These are phyloP conservation scores for Trypanosoma caninum DNA, from an alignment of 208 protist species.

Conservation along the genomic window DNA sequence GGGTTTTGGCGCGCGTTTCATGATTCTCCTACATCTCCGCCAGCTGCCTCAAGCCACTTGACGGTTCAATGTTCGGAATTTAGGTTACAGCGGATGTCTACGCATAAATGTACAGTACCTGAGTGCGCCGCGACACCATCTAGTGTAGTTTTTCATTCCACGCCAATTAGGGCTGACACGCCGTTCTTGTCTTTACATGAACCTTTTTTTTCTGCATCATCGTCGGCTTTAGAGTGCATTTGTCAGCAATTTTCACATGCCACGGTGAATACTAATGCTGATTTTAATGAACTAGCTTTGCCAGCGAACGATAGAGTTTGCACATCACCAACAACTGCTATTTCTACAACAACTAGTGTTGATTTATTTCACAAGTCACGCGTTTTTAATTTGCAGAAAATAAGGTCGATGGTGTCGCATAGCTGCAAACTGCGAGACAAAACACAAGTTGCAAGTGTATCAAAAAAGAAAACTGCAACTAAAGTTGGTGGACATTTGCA, in stretches of 20 bases:
- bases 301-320: too few species aligned
- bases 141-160: not conserved
- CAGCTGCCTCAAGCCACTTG: not conserved
- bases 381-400: not conserved
- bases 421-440: not conserved
- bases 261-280: too few species aligned
- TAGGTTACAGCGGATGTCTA: not conserved
- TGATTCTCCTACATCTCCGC: not conserved
- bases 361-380: not conserved
- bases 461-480: not conserved
- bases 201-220: not conserved
- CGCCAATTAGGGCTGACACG: not conserved
- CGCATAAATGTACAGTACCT: not conserved
- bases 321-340: not conserved
- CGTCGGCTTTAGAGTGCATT: too few species aligned
- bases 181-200: not conserved
- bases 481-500: not conserved
- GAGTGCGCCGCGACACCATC: not conserved
- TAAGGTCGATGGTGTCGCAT: constrained; percentile 1
- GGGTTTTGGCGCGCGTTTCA: constrained; percentile 16
- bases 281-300: too few species aligned
- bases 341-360: not conserved
- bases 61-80: constrained; percentile 20
- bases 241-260: too few species aligned
- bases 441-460: not conserved